Base-by-base conservation (phyloP, 23 red algal species). In the Chondrus crispus region DNA sequence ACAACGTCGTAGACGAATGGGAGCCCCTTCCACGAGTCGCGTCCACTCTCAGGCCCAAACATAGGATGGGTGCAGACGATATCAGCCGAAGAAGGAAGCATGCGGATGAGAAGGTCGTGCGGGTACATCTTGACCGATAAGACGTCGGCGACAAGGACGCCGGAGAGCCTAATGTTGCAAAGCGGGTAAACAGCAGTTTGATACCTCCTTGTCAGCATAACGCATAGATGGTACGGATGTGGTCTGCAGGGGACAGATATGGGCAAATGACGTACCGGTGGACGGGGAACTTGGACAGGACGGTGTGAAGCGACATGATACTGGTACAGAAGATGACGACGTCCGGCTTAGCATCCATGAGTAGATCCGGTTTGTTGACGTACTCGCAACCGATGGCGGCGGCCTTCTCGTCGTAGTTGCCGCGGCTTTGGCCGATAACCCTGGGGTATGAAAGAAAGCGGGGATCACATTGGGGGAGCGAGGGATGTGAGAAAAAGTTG, bases 51-150 rank as follows among this genome's bases (percentile, higher is more conserved):
- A 13, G 97, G 97, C 29, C 97, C 97, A 46, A 99, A 99, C 97
- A 99, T 99, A 71, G 97, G 97, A 60, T 99, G 97, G n/a, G 97
- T 99, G 58, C 93, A 95, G 32, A 99, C 42, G 47, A 99, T 94
- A 70, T 95, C 94, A 16, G 97, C 75, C 35, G 54, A 46, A 2
- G 16, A n/a, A 14, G 97, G 97, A 20, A 96, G 40, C 19, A 64
- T 47, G 41, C 92, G 51, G 63, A 96, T 36, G 41, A 99, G 66
- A 41, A 99, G 75, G 44, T 84, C 62, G 54, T 87, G 84, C 3
- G 97, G 79, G 69, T 99, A 96, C 64, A 85, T 72, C 80, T 99
- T 99, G 70, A 99, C 97, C 43, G 91, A 95, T 24, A 96, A 80
- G 16, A 99, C 97, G 74, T 99, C 97, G 6, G 95, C 97, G 2